phyloP scores from a whole-genome alignment of 305 asterid species.

The Plantago rigida region DNA sequence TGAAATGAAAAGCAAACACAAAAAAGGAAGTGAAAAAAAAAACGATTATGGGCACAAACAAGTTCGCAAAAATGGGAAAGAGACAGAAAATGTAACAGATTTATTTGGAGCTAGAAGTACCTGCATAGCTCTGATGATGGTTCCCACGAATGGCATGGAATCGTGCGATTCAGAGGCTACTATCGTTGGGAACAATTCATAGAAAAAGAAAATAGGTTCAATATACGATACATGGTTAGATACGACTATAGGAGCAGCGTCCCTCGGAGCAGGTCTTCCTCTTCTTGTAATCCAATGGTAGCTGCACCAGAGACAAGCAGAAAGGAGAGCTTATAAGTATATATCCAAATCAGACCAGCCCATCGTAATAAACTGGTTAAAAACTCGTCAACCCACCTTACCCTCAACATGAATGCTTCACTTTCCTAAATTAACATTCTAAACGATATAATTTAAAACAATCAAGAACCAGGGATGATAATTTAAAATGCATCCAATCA shows the following conservation, averaged over 20 bases:
- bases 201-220: slow-evolving; percentile 92
- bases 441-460: no score
- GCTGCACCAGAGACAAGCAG: slow-evolving; percentile 36
- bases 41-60: no score
- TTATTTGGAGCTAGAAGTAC: slow-evolving; percentile 29
- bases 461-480: no score
- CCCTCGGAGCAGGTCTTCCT: slow-evolving; percentile 91
- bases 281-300: slow-evolving; percentile 91
- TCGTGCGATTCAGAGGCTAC: slow-evolving; percentile 93
- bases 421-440: no score
- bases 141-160: slow-evolving; percentile 95
- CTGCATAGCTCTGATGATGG: slow-evolving; percentile 99
- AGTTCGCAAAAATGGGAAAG: neutral
- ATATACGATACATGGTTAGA: slow-evolving; percentile 89
- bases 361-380: no score
- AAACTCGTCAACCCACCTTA: no score
- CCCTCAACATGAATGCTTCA: no score
- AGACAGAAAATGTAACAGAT: neutral
- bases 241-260: slow-evolving; percentile 84
- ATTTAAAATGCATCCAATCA: no score
- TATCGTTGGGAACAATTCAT: slow-evolving; percentile 84
- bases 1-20: no score
- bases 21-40: no score
- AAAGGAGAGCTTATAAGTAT: slow-evolving; percentile 16
- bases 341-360: slow-evolving; percentile 20